These are phyloP conservation scores for Botryosphaeria dothidea DNA, from an alignment of 2,329 filamentous ascomycete genomes.

Conservation along the genomic window DNA sequence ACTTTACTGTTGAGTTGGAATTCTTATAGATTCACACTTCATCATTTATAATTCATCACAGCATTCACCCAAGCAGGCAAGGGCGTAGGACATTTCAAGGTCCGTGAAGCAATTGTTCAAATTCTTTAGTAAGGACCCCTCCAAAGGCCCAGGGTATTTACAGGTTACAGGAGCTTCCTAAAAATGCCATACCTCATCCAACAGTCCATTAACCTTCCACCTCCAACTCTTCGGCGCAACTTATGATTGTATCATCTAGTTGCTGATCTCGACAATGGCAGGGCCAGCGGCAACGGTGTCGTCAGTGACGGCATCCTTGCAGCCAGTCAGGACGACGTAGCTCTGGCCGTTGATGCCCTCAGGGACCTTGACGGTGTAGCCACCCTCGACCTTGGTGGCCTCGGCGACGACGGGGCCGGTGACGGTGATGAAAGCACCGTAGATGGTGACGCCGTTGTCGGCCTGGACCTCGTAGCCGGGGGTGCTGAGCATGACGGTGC, in stretches of 20 bases:
- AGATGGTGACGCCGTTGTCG: conserved; percentile 24
- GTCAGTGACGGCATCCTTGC: conserved; percentile 39
- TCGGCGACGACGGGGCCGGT: conserved; percentile 36
- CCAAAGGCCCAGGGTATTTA: no score
- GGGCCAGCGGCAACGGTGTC: conserved; percentile 41
- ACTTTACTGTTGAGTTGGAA: no score
- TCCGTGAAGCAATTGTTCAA: no score
- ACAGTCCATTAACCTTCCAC: no score
- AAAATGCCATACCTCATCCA: no score
- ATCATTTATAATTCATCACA: no score
- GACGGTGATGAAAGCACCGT: conserved; percentile 42
- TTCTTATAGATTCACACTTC: no score
- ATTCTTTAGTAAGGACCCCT: no score
- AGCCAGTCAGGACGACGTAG: conserved; percentile 44
- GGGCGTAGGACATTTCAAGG: no score
- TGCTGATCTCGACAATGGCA: conserved; percentile 28
- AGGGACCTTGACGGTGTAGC: conserved; percentile 31
- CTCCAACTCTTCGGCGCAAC: no score
- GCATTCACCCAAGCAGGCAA: no score
- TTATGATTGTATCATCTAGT: background rate
- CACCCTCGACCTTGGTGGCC: conserved; percentile 28
- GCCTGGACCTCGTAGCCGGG: conserved; percentile 27
- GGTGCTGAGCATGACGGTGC: conserved; percentile 25
- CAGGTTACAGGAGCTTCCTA: no score
- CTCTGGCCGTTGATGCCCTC: conserved; percentile 38